Evolutionary conservation across 306 rosid species (phyloP).

Genomic region (Leucaena leucocephala): DNA sequence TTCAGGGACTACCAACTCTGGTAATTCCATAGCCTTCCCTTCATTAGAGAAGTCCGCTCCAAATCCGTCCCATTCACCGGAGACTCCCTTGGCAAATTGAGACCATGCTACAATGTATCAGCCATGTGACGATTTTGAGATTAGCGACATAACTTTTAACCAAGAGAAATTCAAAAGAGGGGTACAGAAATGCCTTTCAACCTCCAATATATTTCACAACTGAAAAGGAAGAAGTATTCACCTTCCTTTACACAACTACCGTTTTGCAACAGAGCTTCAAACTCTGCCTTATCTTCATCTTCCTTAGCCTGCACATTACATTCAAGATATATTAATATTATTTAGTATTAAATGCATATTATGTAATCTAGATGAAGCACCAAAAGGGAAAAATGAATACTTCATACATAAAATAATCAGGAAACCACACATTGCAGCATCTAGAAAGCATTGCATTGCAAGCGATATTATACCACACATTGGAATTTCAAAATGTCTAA

Average conservation of each 20-base stretch:
- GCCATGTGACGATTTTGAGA: not conserved
- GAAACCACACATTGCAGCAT: not conserved
- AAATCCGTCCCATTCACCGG: constrained; percentile 98
- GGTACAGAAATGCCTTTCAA: not conserved
- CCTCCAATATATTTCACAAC: not conserved
- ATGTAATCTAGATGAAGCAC: not conserved
- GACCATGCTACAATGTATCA: constrained; percentile 62
- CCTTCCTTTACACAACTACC: constrained; percentile 60
- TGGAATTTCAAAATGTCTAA: not conserved
- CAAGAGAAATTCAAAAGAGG: not conserved
- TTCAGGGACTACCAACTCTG: constrained; percentile 86
- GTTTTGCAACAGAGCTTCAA: constrained; percentile 66
- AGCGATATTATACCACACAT: not conserved
- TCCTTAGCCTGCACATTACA: constrained; percentile 57
- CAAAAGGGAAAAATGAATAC: not conserved
- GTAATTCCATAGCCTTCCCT: constrained; percentile 78
- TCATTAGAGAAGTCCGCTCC: constrained; percentile 82
- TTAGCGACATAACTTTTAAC: not conserved
- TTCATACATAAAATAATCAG: not conserved
- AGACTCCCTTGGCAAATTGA: constrained; percentile 73
- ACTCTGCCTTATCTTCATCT: constrained; percentile 68
- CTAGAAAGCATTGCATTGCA: not conserved
- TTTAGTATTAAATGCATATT: not conserved
- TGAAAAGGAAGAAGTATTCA: constrained; percentile 3
- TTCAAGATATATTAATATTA: constrained; percentile 13